These are phyloP conservation scores for Globisporangium paddicum DNA, from an alignment of 352 stramenopile species.

Conservation along the genomic window DNA sequence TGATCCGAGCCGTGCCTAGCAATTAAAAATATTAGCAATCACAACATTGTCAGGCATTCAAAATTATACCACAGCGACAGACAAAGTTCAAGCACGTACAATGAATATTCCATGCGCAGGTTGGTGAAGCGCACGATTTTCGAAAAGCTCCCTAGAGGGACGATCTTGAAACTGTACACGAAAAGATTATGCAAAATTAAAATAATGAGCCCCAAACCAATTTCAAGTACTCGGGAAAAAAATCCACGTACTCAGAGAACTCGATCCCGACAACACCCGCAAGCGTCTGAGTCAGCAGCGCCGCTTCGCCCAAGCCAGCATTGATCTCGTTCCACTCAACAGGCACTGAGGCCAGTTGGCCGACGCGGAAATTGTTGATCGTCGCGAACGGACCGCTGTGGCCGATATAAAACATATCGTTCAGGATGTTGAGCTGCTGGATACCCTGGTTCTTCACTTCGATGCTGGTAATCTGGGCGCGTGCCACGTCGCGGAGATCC, in stretches of 20 bases:
- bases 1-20: conserved; percentile 77
- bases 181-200: too few relatives aligned
- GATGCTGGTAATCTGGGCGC: conserved; percentile 49
- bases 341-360: conserved; percentile 41
- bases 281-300: conserved; percentile 63
- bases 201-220: conserved; percentile 2
- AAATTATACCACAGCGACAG: neutral
- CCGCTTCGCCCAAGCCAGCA: conserved; percentile 68
- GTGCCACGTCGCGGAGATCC: conserved; percentile 50
- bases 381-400: conserved; percentile 71
- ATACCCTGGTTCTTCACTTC: conserved; percentile 36
- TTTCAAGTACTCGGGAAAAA: conserved; percentile 5
- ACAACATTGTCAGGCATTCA: neutral
- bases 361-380: conserved; percentile 83
- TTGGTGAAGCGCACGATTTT: conserved; percentile 80
- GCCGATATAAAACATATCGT: conserved; percentile 74
- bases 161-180: conserved; percentile 83
- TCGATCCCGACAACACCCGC: conserved; percentile 48
- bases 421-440: conserved; percentile 58
- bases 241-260: conserved; percentile 57
- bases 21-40: conserved; percentile 14
- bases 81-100: conserved; percentile 40
- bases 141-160: conserved; percentile 83
- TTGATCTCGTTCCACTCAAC: conserved; percentile 91
- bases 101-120: conserved; percentile 75